Evolutionary conservation across 2,329 filamentous ascomycete genomes (phyloP), one percentile per base, ranked within the genome.

Genomic region (Clarireedia monteithiana): DNA sequence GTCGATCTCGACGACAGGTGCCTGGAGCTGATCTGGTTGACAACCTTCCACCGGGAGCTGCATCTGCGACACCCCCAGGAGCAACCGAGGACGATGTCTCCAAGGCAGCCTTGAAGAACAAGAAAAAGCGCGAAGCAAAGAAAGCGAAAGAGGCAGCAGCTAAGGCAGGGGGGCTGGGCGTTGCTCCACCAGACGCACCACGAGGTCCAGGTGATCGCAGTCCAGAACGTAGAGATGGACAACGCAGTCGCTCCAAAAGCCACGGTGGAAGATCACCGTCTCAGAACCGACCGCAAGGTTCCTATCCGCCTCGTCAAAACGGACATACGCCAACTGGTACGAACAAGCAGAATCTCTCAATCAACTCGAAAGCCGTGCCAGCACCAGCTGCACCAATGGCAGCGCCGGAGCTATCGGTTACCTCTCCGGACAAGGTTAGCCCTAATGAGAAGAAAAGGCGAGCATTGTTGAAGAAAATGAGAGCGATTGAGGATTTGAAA

Each of bases 401-500:
- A 4, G 50, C 53, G 5, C 75, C 77, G 2, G 75, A 78, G 47
- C 70, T 79, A 1, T 81, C 79, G 9, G 73, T 82, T 45, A 80
- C 76, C 9, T 77, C 76, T 15, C 70, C 82, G 62, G 70, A 81
- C 75, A 47, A 55, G 23, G 77, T 85, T 72, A 77, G 74, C 63
- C 85, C 88, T n/a, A 83, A 88, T 60, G 91, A 95, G 46, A 99
- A 97, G 83, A 99, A 97, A 78, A 82, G 96, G 60, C 81, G 94
- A 55, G 89, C 89, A 58, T 79, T 99, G 60, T 80, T 96, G 71
- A 99, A 99, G 82, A 99, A 99, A 81, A 88, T 99, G 60, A 84
- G 94, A 20, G 94, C 94, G 10, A 99, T 99, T 68, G 94, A 99
- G 69, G 94, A 99, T 70, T 76, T 99, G 59, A 96, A 97, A 78